phyloP scores from a whole-genome alignment of 2,329 filamentous ascomycete genomes.

The Fonsecaea nubica region DNA sequence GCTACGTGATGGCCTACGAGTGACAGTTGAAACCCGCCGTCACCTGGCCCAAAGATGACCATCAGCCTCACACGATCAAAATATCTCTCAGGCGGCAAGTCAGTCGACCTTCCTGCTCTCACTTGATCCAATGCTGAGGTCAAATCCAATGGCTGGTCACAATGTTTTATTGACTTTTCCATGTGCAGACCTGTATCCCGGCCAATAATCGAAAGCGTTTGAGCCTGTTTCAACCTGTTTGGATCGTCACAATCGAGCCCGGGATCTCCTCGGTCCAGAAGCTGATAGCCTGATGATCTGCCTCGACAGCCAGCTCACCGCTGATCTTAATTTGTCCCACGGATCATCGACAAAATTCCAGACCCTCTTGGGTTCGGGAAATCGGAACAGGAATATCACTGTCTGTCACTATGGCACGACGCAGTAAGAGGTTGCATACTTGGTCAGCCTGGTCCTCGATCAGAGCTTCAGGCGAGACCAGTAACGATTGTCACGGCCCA shows the following conservation, averaged over 20 bases:
- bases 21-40: not conserved
- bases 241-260: slow-evolving; percentile 20
- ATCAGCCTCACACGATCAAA: slow-evolving; percentile 1
- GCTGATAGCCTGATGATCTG: slow-evolving; percentile 9
- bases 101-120: not conserved
- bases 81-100: not conserved
- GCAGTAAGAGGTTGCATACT: not conserved
- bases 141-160: not conserved
- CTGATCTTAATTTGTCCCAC: slow-evolving; percentile 9
- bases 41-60: not conserved
- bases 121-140: not conserved
- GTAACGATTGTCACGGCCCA: not conserved
- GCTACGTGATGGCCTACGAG: not conserved
- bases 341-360: not conserved
- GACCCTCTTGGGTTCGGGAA: not conserved
- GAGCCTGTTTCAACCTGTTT: slow-evolving; percentile 11
- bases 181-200: not conserved
- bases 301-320: slow-evolving; percentile 3
- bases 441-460: not conserved
- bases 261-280: slow-evolving; percentile 22
- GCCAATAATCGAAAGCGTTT: not conserved
- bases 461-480: not conserved
- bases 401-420: not conserved
- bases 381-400: not conserved
- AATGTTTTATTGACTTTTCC: not conserved